These are phyloP conservation scores for Taxawa tesnikishii DNA, from an alignment of 2,329 filamentous ascomycete genomes.

Conservation along the genomic window DNA sequence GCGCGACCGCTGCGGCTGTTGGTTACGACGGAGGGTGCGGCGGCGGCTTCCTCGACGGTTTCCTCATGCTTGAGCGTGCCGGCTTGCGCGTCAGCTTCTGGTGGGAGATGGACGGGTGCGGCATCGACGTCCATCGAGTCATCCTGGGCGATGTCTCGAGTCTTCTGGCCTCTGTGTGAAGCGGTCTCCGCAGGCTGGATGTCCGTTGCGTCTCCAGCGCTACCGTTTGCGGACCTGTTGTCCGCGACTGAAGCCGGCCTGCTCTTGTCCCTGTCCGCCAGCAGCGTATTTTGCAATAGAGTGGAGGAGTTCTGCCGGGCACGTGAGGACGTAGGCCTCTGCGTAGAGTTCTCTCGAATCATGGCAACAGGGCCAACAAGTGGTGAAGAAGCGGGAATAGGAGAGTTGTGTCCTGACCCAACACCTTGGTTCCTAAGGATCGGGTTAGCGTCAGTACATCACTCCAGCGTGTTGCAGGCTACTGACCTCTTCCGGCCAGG, in stretches of 20 bases:
- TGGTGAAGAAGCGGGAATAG: slow-evolving; percentile 64
- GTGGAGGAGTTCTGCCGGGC: slow-evolving; percentile 62
- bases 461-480: no score
- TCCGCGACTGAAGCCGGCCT: slow-evolving; percentile 14
- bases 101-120: no score
- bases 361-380: slow-evolving; percentile 50
- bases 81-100: no score
- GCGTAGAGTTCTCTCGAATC: slow-evolving; percentile 44
- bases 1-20: slow-evolving; percentile 26
- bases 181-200: no score
- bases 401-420: slow-evolving; percentile 44
- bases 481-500: no score
- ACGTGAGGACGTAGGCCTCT: slow-evolving; percentile 54
- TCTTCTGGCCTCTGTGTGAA: no score
- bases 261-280: slow-evolving; percentile 30
- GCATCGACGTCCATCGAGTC: no score
- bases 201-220: no score
- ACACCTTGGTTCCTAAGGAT: slow-evolving; percentile 33
- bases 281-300: slow-evolving; percentile 18
- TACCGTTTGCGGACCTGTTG: slow-evolving; percentile 12
- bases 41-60: slow-evolving; percentile 18
- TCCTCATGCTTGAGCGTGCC: slow-evolving; percentile 38
- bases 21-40: slow-evolving; percentile 10
- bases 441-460: no score
- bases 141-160: no score